phyloP scores from a whole-genome alignment of 2,329 filamentous ascomycete species.

The Leptographium lundbergii region DNA sequence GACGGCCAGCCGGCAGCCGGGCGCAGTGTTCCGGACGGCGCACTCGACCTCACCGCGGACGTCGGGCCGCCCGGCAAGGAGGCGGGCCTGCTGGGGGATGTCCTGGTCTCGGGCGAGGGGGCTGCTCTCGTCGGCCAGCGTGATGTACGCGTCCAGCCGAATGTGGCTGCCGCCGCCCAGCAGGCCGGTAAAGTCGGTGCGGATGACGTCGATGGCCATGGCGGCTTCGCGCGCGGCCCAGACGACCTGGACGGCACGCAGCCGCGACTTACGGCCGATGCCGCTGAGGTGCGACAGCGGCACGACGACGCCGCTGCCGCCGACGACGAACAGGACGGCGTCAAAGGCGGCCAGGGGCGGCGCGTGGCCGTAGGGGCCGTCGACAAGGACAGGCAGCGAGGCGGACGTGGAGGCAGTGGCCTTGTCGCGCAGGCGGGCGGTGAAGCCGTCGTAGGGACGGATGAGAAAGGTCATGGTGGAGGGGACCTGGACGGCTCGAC shows the following conservation, averaged over 20 bases:
- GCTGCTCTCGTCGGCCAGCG: background rate
- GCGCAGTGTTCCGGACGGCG: slow-evolving; percentile 13
- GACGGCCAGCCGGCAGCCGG: slow-evolving; percentile 9
- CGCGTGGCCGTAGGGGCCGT: slow-evolving; percentile 11
- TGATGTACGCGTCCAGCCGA: slow-evolving; percentile 9
- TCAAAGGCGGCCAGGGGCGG: slow-evolving; percentile 4
- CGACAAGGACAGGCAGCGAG: slow-evolving; percentile 8
- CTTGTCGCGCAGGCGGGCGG: slow-evolving; percentile 8
- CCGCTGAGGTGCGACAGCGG: slow-evolving; percentile 10
- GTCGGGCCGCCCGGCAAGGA: slow-evolving; percentile 12
- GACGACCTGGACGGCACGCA: slow-evolving; percentile 6
- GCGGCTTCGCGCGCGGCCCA: slow-evolving; percentile 12
- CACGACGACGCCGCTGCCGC: slow-evolving; percentile 13
- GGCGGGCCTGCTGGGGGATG: slow-evolving; percentile 10
- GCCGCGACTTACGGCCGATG: background rate
- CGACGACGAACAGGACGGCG: slow-evolving; percentile 10
- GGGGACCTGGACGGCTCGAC: background rate
- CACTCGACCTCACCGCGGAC: slow-evolving; percentile 17
- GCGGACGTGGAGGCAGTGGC: background rate
- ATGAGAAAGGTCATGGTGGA: slow-evolving; percentile 10
- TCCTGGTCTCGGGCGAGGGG: background rate
- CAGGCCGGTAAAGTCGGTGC: background rate
- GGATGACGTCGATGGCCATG: slow-evolving; percentile 7
- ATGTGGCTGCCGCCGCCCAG: slow-evolving; percentile 2
- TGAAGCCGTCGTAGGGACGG: slow-evolving; percentile 12